These are phyloP conservation scores for Guadua angustifolia DNA, from an alignment of 176 grass and related monocot species.

Conservation along the genomic window DNA sequence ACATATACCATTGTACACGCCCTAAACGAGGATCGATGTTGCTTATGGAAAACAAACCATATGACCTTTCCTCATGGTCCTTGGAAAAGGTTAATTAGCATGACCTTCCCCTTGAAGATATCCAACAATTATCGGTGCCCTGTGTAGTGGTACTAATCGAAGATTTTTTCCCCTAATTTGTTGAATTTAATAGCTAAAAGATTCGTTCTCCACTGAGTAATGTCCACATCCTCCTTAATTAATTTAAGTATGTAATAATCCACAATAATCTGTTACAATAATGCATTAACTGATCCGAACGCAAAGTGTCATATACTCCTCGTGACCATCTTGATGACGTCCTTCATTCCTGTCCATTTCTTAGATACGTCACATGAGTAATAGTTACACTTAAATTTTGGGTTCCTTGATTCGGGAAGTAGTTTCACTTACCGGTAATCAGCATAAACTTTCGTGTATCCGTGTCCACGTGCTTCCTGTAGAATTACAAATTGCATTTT, in stretches of 20 bases:
- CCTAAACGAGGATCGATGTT: background rate
- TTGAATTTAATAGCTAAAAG: background rate
- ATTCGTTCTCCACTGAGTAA: slow-evolving; percentile 22
- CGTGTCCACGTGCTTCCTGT: background rate
- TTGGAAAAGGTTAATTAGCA: slow-evolving; percentile 14
- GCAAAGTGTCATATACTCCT: slow-evolving; percentile 20
- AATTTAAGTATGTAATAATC: slow-evolving; percentile 20
- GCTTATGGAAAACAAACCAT: background rate
- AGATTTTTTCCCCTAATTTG: background rate
- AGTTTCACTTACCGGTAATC: slow-evolving; percentile 7
- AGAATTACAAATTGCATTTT: background rate
- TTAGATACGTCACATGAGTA: slow-evolving; percentile 57
- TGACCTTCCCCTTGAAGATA: background rate
- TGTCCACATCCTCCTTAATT: slow-evolving; percentile 10
- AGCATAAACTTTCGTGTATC: background rate
- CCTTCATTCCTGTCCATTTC: slow-evolving; percentile 33
- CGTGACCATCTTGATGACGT: slow-evolving; percentile 46
- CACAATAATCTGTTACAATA: slow-evolving; percentile 39
- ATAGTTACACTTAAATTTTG: slow-evolving; percentile 40
- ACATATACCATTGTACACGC: too few species aligned
- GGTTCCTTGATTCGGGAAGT: slow-evolving; percentile 12
- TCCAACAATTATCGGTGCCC: background rate
- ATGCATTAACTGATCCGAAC: slow-evolving; percentile 35
- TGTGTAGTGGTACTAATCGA: background rate
- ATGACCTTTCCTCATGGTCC: background rate